phyloP scores from a whole-genome alignment of 1,284 basidiomycete genomes.

The Heliocybe sulcata region DNA sequence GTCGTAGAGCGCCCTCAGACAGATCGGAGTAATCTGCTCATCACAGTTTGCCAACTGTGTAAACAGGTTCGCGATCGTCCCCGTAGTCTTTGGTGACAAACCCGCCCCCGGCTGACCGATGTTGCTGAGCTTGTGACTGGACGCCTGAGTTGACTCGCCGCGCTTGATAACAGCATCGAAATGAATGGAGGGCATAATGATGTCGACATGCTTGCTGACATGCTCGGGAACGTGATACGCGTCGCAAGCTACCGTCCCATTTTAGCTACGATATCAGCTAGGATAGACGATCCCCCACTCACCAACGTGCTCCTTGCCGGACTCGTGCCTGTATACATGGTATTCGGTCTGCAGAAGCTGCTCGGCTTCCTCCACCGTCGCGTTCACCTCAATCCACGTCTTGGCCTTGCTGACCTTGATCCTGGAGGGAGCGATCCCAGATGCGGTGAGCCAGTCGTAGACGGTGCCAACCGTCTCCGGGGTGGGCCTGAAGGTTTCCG shows the following conservation, averaged over 20 bases:
- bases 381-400: constrained; percentile 37
- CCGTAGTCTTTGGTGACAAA: constrained; percentile 21
- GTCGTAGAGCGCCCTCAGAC: constrained; percentile 2
- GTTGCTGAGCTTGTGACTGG: constrained; percentile 13
- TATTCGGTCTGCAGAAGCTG: constrained; percentile 37
- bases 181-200: constrained; percentile 41
- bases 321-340: constrained; percentile 32
- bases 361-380: constrained; percentile 37
- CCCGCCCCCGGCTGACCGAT: constrained; percentile 24
- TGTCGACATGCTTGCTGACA: constrained; percentile 35
- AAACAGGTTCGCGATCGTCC: constrained; percentile 13
- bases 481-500: constrained; percentile 33
- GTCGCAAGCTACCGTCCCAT: constrained; percentile 27
- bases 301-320: constrained; percentile 30
- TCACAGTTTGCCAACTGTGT: constrained; percentile 18
- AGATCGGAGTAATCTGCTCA: constrained; percentile 6
- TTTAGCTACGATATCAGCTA: not conserved
- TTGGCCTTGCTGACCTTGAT: constrained; percentile 26
- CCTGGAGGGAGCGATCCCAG: constrained; percentile 25
- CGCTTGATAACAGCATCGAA: constrained; percentile 26
- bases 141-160: constrained; percentile 7
- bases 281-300: constrained; percentile 4
- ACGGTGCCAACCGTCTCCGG: constrained; percentile 33
- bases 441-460: constrained; percentile 29
- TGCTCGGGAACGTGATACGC: constrained; percentile 37